Conservation (phyloP, 2,329 filamentous ascomycete genomes). For the Endoconidiophora laricicola region DNA sequence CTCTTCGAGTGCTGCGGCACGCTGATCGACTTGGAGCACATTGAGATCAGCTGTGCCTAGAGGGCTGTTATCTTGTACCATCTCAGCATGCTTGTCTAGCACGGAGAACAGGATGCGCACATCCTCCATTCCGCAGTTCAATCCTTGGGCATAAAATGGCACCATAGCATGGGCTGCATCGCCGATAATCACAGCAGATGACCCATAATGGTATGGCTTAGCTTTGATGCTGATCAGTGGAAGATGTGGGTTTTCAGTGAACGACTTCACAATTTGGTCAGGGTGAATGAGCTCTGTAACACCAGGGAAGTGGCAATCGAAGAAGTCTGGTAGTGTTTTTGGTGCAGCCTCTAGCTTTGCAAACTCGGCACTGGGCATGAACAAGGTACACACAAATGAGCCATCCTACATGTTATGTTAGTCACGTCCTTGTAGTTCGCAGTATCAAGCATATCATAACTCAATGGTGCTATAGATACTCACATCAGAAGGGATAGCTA, state of each 20-base stretch:
- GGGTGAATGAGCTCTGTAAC: conserved; percentile 57
- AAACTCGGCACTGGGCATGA: conserved; percentile 60
- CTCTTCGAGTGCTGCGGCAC: conserved; percentile 47
- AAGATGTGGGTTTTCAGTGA: conserved; percentile 68
- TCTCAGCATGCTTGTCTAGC: conserved; percentile 49
- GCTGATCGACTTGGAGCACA: conserved; percentile 36
- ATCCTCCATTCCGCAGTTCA: conserved; percentile 93
- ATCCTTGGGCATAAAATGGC: conserved; percentile 94
- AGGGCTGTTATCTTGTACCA: conserved; percentile 28
- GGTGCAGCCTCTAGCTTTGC: conserved; percentile 47
- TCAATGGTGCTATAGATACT: conserved; percentile 15
- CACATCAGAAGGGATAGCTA: conserved; percentile 67
- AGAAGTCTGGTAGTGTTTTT: conserved; percentile 49
- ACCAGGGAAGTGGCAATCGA: conserved; percentile 72
- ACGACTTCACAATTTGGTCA: conserved; percentile 54
- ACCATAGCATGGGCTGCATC: conserved; percentile 97
- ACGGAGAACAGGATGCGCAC: conserved; percentile 74
- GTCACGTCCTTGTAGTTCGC: not conserved
- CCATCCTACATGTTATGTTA: conserved; percentile 41
- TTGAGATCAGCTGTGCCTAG: conserved; percentile 20
- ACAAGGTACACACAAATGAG: conserved; percentile 88
- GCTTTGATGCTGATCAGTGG: conserved; percentile 91
- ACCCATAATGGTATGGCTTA: conserved; percentile 64
- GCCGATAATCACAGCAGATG: conserved; percentile 68
- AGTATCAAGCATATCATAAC: not conserved